A percentile compares a stretch with the other conserved stretches of the same genome.
Evolutionary conservation across 1,284 basidiomycete species (phyloP).

Genomic region (Peniophora sp.): DNA sequence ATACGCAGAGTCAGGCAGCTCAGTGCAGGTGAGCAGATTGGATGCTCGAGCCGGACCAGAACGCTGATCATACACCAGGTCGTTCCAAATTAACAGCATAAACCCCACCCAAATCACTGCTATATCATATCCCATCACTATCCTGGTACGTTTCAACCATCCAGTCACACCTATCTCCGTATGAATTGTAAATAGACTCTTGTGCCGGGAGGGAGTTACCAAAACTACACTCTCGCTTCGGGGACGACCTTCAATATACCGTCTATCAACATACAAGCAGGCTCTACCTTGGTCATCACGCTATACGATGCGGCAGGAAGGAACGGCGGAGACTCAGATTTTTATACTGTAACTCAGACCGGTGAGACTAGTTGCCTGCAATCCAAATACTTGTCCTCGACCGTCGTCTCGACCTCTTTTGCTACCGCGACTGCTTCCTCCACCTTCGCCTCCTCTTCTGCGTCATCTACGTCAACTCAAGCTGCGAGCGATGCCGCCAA

Average conservation of each 20-base stretch:
- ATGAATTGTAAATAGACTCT: background rate
- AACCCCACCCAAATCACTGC: conserved; percentile 35
- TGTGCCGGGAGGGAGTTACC: conserved; percentile 52
- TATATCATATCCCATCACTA: conserved; percentile 50
- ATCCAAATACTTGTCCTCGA: conserved; percentile 42
- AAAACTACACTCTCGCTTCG: conserved; percentile 37
- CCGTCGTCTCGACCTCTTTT: conserved; percentile 10
- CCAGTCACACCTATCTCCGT: background rate
- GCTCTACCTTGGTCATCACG: conserved; percentile 53
- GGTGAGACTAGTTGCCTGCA: conserved; percentile 47
- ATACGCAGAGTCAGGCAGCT: conserved; percentile 41
- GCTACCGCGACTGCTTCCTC: conserved; percentile 7
- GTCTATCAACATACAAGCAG: conserved; percentile 42
- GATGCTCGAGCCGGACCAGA: too few relatives aligned
- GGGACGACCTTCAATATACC: conserved; percentile 47
- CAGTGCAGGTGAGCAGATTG: conserved; percentile 49
- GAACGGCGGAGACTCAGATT: conserved; percentile 51
- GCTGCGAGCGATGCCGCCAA: background rate
- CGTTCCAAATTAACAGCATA: conserved; percentile 37
- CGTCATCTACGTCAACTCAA: conserved; percentile 6
- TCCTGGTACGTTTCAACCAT: conserved; percentile 35
- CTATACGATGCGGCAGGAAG: conserved; percentile 51
- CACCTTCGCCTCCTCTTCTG: conserved; percentile 17
- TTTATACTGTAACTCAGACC: conserved; percentile 38
- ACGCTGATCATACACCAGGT: conserved; percentile 23